Conservation (phyloP, 345 rosid genomes). For the Eucalyptus viminalis region DNA sequence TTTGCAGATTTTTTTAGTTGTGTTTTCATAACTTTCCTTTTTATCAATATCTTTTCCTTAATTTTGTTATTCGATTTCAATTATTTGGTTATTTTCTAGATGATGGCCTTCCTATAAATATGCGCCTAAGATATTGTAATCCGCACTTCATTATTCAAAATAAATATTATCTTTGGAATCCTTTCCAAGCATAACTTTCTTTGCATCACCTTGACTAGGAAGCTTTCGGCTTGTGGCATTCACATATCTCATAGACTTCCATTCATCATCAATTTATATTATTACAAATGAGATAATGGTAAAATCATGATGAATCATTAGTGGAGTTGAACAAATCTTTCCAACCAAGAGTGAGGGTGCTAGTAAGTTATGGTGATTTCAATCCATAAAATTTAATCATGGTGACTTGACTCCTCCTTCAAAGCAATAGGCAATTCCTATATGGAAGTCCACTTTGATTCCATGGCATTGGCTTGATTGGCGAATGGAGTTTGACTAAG, state of each 20-base stretch:
- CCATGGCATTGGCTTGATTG: neutral
- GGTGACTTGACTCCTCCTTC: neutral
- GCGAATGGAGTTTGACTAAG: neutral
- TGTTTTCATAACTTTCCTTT: too few species aligned
- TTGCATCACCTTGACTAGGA: accelerated
- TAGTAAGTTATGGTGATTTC: neutral
- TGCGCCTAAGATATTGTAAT: accelerated
- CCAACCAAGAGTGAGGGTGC: neutral
- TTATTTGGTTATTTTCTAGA: too few species aligned
- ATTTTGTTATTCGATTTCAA: too few species aligned
- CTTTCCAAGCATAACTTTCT: too few species aligned
- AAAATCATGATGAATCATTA: neutral
- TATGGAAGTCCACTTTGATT: neutral
- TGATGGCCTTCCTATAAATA: accelerated
- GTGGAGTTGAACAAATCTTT: neutral
- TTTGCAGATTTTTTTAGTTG: too few species aligned
- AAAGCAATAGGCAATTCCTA: neutral
- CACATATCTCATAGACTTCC: neutral
- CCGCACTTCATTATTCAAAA: too few species aligned
- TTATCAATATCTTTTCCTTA: too few species aligned
- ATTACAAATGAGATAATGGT: neutral
- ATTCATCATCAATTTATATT: neutral
- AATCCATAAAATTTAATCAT: neutral
- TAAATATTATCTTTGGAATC: too few species aligned
- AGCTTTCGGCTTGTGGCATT: neutral